Conservation (phyloP, 108 stramenopile species). For the Hondaea fermentalgiana region DNA sequence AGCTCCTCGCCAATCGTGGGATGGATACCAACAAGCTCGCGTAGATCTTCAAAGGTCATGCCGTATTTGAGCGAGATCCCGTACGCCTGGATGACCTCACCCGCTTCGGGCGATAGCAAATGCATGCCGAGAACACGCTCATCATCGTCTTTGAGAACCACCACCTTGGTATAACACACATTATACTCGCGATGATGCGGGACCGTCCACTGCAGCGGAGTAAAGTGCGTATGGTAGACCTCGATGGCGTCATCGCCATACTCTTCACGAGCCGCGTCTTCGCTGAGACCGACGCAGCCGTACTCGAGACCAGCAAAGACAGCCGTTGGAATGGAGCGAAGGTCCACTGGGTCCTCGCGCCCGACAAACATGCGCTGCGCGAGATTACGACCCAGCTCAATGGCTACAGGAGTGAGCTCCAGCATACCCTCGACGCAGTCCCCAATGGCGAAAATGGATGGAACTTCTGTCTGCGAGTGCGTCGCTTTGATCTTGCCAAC, state of each 20-base stretch:
- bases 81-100: conserved; percentile 82
- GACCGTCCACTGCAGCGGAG: conserved; percentile 88
- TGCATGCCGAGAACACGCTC: conserved; percentile 81
- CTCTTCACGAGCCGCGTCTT: conserved; percentile 78
- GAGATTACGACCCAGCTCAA: conserved; percentile 78
- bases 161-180: conserved; percentile 74
- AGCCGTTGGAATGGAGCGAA: conserved; percentile 79
- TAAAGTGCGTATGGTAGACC: conserved; percentile 83
- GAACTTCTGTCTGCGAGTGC: conserved; percentile 72
- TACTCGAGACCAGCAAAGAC: conserved; percentile 97
- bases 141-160: conserved; percentile 39
- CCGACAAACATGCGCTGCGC: conserved; percentile 83
- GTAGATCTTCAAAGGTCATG: conserved; percentile 65
- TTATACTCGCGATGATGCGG: conserved; percentile 51
- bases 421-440: conserved; percentile 90
- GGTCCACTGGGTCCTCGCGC: conserved; percentile 74
- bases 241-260: conserved; percentile 71
- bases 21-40: conserved; percentile 90
- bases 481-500: conserved; percentile 66
- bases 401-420: conserved; percentile 94
- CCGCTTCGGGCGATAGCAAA: conserved; percentile 92
- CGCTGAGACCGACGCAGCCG: conserved; percentile 79
- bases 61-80: conserved; percentile 81
- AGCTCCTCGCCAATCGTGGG: conserved; percentile 88
- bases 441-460: conserved; percentile 93